Evolutionary conservation across 2,329 filamentous ascomycete genomes (phyloP).

Genomic region (Aplosporella prunicola): DNA sequence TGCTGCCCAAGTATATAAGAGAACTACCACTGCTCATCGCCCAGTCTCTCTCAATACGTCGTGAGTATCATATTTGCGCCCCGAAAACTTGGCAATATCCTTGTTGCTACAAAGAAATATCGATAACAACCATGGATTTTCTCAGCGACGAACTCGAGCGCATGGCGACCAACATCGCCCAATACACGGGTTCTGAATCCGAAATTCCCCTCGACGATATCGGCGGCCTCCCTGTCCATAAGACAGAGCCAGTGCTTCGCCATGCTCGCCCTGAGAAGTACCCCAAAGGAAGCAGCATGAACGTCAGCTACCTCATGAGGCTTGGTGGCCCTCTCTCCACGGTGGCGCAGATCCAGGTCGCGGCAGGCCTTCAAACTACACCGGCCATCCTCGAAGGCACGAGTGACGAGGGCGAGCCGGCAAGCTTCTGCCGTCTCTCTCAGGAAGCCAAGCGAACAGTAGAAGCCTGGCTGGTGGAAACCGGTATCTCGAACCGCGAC

Average conservation of each 20-base stretch:
- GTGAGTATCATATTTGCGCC: no score
- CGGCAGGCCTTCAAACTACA: constrained; percentile 11
- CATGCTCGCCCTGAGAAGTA: background rate
- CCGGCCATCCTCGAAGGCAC: background rate
- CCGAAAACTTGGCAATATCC: no score
- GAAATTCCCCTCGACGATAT: constrained; percentile 6
- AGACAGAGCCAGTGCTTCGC: background rate
- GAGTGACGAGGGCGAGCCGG: constrained; percentile 7
- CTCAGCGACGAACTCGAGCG: constrained; percentile 7
- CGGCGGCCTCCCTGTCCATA: background rate
- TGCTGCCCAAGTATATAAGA: no score
- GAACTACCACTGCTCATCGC: no score
- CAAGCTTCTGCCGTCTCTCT: constrained; percentile 19
- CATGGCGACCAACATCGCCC: constrained; percentile 4
- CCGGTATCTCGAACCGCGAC: constrained; percentile 9
- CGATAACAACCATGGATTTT: constrained; percentile 1
- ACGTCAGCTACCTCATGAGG: constrained; percentile 16
- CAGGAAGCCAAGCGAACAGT: background rate
- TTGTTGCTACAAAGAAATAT: no score
- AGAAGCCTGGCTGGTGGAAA: background rate
- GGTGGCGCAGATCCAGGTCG: constrained; percentile 14
- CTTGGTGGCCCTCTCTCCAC: constrained; percentile 17
- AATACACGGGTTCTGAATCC: constrained; percentile 1
- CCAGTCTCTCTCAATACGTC: no score
- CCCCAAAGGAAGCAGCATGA: background rate